A percentile compares a stretch with the other conserved stretches of the same genome.
Evolutionary conservation across 768 basidiomycete genomes (phyloP).

Genomic region (Favolaschia claudopus): DNA sequence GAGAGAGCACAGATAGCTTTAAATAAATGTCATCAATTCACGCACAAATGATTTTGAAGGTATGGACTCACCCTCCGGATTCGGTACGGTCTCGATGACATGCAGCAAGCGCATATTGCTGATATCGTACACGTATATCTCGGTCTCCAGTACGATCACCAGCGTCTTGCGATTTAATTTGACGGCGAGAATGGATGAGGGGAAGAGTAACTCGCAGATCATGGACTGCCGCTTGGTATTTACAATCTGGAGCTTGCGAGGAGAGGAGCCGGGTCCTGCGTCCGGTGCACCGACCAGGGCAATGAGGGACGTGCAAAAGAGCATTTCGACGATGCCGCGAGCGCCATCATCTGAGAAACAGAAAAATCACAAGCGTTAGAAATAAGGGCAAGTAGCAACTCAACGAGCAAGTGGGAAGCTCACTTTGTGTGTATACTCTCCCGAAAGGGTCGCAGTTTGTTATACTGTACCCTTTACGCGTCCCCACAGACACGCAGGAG

Average conservation of each 20-base stretch:
- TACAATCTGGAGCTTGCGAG: slow-evolving; percentile 94
- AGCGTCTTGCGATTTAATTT: slow-evolving; percentile 97
- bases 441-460: slow-evolving; percentile 99
- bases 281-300: slow-evolving; percentile 97
- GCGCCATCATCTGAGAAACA: slow-evolving; percentile 85
- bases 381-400: no score
- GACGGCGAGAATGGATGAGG: slow-evolving; percentile 95
- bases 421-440: slow-evolving; percentile 93
- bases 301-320: slow-evolving; percentile 98
- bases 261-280: slow-evolving; percentile 88
- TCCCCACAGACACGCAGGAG: slow-evolving; percentile 93
- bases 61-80: slow-evolving; percentile 80
- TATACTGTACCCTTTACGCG: slow-evolving; percentile 94
- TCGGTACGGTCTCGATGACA: slow-evolving; percentile 95
- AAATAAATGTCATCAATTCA: slow-evolving; percentile 3
- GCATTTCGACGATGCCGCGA: slow-evolving; percentile 97
- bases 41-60: neutral
- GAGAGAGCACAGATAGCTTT: slow-evolving; percentile 94
- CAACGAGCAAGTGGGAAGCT: no score
- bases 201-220: slow-evolving; percentile 98
- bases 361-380: neutral
- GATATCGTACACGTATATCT: slow-evolving; percentile 99
- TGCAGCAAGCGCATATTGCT: slow-evolving; percentile 97
- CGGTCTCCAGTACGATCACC: slow-evolving; percentile 94
- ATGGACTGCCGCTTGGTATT: slow-evolving; percentile 99